Evolutionary conservation across 1,284 basidiomycete genomes (phyloP), one percentile per base, ranked within the genome.

Genomic region (Mrakiaceae sp.): DNA sequence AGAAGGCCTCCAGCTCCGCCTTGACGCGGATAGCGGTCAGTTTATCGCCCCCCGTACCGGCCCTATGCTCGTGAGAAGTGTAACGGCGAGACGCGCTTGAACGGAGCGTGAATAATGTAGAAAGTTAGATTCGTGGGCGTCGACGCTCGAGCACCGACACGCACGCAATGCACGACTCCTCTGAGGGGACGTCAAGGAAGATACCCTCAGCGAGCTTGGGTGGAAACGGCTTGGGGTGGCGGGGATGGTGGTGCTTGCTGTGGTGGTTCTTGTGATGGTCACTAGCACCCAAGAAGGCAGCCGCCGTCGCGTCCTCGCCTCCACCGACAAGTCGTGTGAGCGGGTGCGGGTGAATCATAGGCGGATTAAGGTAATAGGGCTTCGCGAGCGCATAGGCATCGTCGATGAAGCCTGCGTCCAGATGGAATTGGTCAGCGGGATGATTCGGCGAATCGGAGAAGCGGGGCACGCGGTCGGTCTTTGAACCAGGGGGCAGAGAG

Each of bases 31-130:
- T 55, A 9, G 77, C 77, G 4, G 74, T 72, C 4, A 75, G 66
- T 44, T 72, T 67, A 63, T 77, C 75, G 64, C 70, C 74, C 7
- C 77, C 77, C 4, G 73, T 74, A 4, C 76, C 77, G 43, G 75
- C 77, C 10, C 69, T 69, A 66, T 78, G 77, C 4, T 73, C 71
- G 60, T 70, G 64, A 4, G 70, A 58, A 5, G 77, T 76, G 69
- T 77, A 76, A 60, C 72, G 66, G n/a, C 67, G 47, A 5, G 70
- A 71, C 6, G 74, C 73, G 12, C 63, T 63, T 16, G 53, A 55
- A 8, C 8, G 49, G 39, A 52, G 6, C 16, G 14, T 10, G 27
- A 27, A 27, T 27, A 27, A 27, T 52, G 51, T 52, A 16, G 51
- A 11, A 16, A 52, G 11, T 10, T 14, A 6, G n/a, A 16, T 7